Evolutionary conservation across 805 yeast species (phyloP), one percentile per base, ranked within the genome.

Genomic region (Nematodospora valgi): DNA sequence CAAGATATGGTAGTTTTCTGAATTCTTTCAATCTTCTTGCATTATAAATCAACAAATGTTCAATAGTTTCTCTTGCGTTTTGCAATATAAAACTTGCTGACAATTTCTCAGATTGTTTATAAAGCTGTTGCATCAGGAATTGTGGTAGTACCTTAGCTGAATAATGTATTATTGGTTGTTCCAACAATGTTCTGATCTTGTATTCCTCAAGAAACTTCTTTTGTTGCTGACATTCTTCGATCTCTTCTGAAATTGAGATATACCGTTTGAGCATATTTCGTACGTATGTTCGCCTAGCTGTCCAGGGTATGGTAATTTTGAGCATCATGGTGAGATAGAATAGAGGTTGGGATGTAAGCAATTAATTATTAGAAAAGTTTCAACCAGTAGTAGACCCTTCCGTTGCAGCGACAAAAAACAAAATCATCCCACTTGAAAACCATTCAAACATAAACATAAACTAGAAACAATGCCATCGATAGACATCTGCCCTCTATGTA

Each of bases 1-100:
- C 87, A 46, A 89, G 72, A 55, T 87, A 91, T 0, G 96, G 96
- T 36, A 91, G 62, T 28, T 72, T 66, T 43, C 91, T 73, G 45
- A 91, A 77, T 19, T 81, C 82, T 21, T 72, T 70, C 12, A 88
- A 57, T 43, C 96, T 68, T 35, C 80, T 76, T 6, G 95, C 86
- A 37, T 87, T 79, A 46, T 76, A 70, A 0, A 77, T 70, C 15
- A 83, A 54, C 27, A 84, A 51, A 32, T 70, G 65, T 40, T 76
- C 74, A 11, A 81, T 63, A 0, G 88, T 80, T 10, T 74, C 74
- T 28, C 70, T 66, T 0, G 84, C 79, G 36, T 69, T 65, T 27
- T 59, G 56, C 12, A 72, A 45, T 5, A 68, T 53, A 19, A 43
- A 51, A 8, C 50, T 49, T n/a, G 60, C 58, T 18, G 66, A 58